phyloP scores from a whole-genome alignment of 306 rosid species.

The Delonix regia region DNA sequence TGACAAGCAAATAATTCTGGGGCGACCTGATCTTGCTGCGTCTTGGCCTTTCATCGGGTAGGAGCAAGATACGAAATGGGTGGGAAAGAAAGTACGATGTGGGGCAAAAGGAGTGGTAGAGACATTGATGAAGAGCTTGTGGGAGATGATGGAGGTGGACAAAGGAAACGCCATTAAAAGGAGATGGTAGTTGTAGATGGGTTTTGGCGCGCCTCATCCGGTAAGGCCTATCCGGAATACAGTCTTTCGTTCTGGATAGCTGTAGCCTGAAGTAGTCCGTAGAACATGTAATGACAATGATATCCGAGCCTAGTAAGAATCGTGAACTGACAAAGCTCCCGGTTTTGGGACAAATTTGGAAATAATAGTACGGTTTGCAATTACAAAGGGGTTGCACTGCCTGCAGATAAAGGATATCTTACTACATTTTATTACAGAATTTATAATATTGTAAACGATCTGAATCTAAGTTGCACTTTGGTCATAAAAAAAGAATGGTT shows the following conservation, averaged over 20 bases:
- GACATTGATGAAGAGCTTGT: constrained; percentile 44
- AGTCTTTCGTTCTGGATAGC: constrained; percentile 18
- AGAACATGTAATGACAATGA: constrained; percentile 23
- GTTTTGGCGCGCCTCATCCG: constrained; percentile 67
- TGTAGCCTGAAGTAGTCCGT: background rate
- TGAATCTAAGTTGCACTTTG: too few relatives aligned
- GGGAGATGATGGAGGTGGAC: constrained; percentile 45
- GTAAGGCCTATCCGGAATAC: constrained; percentile 32
- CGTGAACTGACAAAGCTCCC: background rate
- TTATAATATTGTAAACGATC: too few relatives aligned
- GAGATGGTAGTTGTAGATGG: constrained; percentile 33
- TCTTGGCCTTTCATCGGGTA: constrained; percentile 12
- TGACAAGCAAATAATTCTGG: constrained; percentile 47
- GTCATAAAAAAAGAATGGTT: too few relatives aligned
- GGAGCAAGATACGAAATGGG: constrained; percentile 37
- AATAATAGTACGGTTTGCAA: background rate
- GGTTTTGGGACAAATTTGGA: background rate
- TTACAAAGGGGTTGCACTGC: too few relatives aligned
- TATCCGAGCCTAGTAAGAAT: constrained; percentile 22
- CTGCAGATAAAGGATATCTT: too few relatives aligned
- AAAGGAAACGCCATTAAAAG: constrained; percentile 64
- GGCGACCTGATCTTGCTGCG: constrained; percentile 31
- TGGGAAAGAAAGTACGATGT: constrained; percentile 20
- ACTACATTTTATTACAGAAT: too few relatives aligned
- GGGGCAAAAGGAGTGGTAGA: constrained; percentile 22